These are phyloP conservation scores for Juncus effusus DNA, from an alignment of 176 grass and related monocot species.

Conservation along the genomic window DNA sequence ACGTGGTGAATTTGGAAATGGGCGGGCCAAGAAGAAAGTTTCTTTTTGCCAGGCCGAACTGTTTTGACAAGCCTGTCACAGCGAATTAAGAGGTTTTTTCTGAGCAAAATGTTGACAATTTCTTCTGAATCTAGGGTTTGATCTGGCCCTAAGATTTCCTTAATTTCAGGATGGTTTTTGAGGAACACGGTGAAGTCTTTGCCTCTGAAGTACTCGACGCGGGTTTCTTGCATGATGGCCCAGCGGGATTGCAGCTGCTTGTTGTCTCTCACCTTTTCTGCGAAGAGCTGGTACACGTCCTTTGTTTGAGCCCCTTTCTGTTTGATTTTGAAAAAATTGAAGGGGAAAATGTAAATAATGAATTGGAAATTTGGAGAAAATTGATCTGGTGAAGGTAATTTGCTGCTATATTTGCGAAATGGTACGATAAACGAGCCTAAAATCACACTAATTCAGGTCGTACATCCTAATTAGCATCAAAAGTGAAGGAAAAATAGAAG, in stretches of 20 bases:
- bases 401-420: not conserved
- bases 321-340: slow-evolving; percentile 20
- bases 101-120: slow-evolving; percentile 69
- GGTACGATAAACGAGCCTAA: too few relatives aligned
- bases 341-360: slow-evolving; percentile 1
- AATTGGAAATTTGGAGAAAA: not conserved
- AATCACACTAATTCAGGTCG: too few relatives aligned
- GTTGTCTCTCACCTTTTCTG: slow-evolving; percentile 99
- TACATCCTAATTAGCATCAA: too few relatives aligned
- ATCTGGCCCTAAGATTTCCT: slow-evolving; percentile 74
- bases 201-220: slow-evolving; percentile 96
- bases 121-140: slow-evolving; percentile 80
- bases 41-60: slow-evolving; percentile 92
- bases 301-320: slow-evolving; percentile 64
- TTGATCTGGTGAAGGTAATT: not conserved
- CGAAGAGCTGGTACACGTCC: slow-evolving; percentile 86
- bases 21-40: slow-evolving; percentile 95
- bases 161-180: slow-evolving; percentile 82
- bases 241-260: slow-evolving; percentile 94
- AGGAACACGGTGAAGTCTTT: slow-evolving; percentile 86
- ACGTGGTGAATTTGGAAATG: slow-evolving; percentile 94
- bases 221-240: slow-evolving; percentile 99
- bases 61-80: slow-evolving; percentile 95
- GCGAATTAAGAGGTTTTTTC: slow-evolving; percentile 74
- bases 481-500: too few relatives aligned